Base-by-base conservation (phyloP, 2,329 filamentous ascomycete genomes). In the Setomelanomma holmii region DNA sequence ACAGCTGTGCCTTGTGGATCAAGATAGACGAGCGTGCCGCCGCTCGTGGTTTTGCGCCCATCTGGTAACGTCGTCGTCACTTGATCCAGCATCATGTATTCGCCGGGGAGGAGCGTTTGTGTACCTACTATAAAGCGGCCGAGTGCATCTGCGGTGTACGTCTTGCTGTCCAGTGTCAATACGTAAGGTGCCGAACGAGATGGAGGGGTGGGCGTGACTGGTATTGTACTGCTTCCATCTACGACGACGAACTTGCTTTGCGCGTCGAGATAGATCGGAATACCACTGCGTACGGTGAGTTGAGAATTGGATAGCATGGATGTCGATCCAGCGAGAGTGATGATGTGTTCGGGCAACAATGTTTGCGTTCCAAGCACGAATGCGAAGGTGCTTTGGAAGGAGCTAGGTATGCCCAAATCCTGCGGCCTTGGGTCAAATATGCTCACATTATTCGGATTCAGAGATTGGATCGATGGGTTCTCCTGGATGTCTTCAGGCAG, bases 1-100 rank as follows among this genome's bases (percentile, higher is more conserved):
- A 30, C 40, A 33, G 40, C 24, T 16, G 23, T 43, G 22, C 40
- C 40, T 12, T 43, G 40, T 8, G 40, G 40, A 43, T 43, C 40
- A 6, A 43, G 40, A 43, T 43, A 43, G 1, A 43, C 40, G 7
- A 43, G 2, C 6, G 2, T 43, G 17, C 40, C 40, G 12, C 40
- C 23, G 23, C 23, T 19, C 4, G 16, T 20, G 14, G 14, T 34
- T 17, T 5, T 43, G n/a, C 20, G 22, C 11, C 27, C 23, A 19
- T 43, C 20, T 3, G 16, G 10, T 30, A 36, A 16, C 11, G 34
- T 36, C 11, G 14, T 16, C 16, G 16, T 36, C 11, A 17, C 2
- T 17, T 36, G 40, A 16, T 34, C 40, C 23, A 43, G 23, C 22
- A 34, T 33, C 6, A 43, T 19, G 16, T 10, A 27, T 5, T 24